A percentile compares a stretch with the other conserved stretches of the same genome.
phyloP scores from a whole-genome alignment of 768 basidiomycete genomes.

The Xerocomellus amylosporus region DNA sequence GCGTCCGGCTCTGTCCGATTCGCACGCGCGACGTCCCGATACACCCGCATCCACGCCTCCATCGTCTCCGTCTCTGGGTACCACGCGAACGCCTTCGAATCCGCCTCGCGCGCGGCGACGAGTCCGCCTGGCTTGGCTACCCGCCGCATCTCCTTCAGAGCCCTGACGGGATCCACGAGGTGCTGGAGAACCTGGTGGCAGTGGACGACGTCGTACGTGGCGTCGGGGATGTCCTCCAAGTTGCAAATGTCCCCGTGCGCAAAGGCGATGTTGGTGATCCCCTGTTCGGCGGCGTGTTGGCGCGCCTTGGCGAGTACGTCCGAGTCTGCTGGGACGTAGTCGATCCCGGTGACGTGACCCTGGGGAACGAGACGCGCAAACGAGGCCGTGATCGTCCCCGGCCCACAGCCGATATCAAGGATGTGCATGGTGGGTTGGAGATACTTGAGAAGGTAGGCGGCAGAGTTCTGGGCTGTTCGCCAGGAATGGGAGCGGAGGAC shows the following conservation, averaged over 20 bases:
- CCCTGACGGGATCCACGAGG: slow-evolving; percentile 39
- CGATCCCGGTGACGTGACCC: slow-evolving; percentile 45
- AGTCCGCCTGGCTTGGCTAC: slow-evolving; percentile 46
- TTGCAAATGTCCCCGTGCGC: slow-evolving; percentile 36
- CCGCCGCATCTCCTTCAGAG: slow-evolving; percentile 46
- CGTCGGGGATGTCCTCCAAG: slow-evolving; percentile 37
- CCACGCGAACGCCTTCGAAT: slow-evolving; percentile 35
- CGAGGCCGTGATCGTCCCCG: slow-evolving; percentile 48
- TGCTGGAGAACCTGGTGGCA: slow-evolving; percentile 52
- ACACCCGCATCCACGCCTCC: slow-evolving; percentile 23
- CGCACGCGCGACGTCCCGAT: slow-evolving; percentile 21
- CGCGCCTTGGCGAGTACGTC: slow-evolving; percentile 37
- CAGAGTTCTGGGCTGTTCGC: slow-evolving; percentile 43
- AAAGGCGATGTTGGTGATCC: slow-evolving; percentile 40
- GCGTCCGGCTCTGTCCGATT: slow-evolving; percentile 41
- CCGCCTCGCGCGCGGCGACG: slow-evolving; percentile 44
- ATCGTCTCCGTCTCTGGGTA: slow-evolving; percentile 36
- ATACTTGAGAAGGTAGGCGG: slow-evolving; percentile 38
- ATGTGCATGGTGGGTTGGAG: slow-evolving; percentile 39
- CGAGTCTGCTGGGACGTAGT: slow-evolving; percentile 25
- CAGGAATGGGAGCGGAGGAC: slow-evolving; percentile 36
- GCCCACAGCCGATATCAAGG: slow-evolving; percentile 53
- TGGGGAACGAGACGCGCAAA: slow-evolving; percentile 40
- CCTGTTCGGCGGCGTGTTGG: slow-evolving; percentile 24
- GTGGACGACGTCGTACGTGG: slow-evolving; percentile 47